Evolutionary conservation across 106 monocot genomes (phyloP), one percentile per base, ranked within the genome.

Genomic region (Platanthera guangdongensis): DNA sequence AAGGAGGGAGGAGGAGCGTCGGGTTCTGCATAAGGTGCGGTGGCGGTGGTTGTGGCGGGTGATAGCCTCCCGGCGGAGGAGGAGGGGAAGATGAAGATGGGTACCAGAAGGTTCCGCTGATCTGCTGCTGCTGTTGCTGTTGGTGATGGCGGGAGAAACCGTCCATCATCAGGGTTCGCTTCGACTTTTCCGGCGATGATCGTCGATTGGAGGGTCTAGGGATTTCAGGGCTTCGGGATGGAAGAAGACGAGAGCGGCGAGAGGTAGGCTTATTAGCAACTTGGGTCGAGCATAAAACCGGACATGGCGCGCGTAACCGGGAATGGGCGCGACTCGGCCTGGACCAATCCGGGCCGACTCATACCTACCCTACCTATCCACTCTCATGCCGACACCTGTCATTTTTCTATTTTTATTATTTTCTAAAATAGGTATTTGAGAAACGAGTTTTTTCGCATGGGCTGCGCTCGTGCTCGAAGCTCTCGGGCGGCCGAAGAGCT

Each of bases 1-100:
- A 59, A 76, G 47, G 5, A 76, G 76, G 76, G 32, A n/a, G 76
- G 12, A 32, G 49, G 9, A 79, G 6, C 14, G 57, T 57, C 21
- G 16, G 72, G 49, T 11, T 30, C 72, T 72, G 74, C 7, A 39
- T 13, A 25, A 57, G 52, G 74, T 52, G 54, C 30, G 55, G n/a
- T 30, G 51, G 69, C 21, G 67, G 18, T 8, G 72, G 54, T 10
- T 39, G 39, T 39, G 57, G 72, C 12, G 50, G 72, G 22, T 50
- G 57, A 59, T 59, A 71, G 3, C 21, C 55, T 5, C 57, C 57
- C 32, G 77, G 55, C 3, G 71, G 78, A 7, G 76, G 76, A 3
- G 78, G 71, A 54, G 78, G 78, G 28, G 78, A 79, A 59, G 79
- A 79, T 6, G 72, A 72, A 52, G 79, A 59, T 47, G 79, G 46